Evolutionary conservation across 805 yeast genomes (phyloP).

Genomic region (Groenewaldozyma salmanticensis): DNA sequence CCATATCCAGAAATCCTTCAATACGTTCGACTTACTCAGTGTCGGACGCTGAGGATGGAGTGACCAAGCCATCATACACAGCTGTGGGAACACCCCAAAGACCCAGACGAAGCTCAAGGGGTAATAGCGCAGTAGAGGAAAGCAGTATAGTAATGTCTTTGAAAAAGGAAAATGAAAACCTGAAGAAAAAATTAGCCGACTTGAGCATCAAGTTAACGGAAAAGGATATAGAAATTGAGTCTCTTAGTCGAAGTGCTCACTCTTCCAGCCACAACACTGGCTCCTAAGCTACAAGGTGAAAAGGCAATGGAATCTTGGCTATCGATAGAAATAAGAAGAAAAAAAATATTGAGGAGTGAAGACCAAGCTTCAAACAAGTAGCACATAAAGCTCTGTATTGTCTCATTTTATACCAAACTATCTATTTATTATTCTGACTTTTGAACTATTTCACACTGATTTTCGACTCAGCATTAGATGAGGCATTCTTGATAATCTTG

Average conservation of each 20-base stretch:
- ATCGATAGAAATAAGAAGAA: not conserved
- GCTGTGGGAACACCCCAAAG: constrained; percentile 1
- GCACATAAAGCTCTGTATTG: too few relatives aligned
- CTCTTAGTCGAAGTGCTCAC: too few relatives aligned
- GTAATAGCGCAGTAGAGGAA: constrained; percentile 17
- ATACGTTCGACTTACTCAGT: constrained; percentile 16
- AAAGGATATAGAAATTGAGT: constrained; percentile 21
- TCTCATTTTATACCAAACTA: too few relatives aligned
- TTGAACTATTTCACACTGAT: too few relatives aligned
- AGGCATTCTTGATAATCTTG: not conserved
- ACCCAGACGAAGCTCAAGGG: constrained; percentile 16
- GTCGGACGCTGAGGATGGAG: constrained; percentile 15
- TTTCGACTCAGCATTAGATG: too few relatives aligned
- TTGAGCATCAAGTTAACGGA: constrained; percentile 20
- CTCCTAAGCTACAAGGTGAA: too few relatives aligned
- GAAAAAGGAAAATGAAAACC: constrained; percentile 22
- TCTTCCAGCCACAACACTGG: too few relatives aligned
- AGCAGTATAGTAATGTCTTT: constrained; percentile 11
- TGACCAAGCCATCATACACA: constrained; percentile 3
- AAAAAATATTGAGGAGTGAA: too few relatives aligned
- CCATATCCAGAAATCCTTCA: constrained; percentile 21
- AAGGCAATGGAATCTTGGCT: too few relatives aligned
- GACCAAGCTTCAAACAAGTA: too few relatives aligned
- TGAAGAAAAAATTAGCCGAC: constrained; percentile 24
- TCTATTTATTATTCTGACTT: too few relatives aligned